Base-by-base conservation (phyloP, 139 green algal species). In the Chlorella ohadii region DNA sequence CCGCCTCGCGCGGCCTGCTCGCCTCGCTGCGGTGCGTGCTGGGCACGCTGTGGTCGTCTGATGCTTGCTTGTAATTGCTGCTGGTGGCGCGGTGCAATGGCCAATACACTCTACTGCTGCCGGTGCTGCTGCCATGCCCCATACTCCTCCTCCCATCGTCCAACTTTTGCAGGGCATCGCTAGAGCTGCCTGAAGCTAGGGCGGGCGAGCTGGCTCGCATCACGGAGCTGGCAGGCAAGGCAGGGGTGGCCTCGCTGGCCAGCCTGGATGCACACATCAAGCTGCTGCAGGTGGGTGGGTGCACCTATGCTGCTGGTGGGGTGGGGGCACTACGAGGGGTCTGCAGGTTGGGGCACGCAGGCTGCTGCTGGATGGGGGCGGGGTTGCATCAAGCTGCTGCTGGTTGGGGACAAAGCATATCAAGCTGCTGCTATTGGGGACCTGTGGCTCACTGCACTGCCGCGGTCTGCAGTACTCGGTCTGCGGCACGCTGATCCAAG, bases 241-340 rank as follows among this genome's bases (percentile, higher is more conserved):
- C 56, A 7, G 75, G 78, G 4, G 78, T 84, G 25, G 65, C 51
- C 31, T 86, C 75, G 31, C 72, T 90, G 38, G 87, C 78, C 56
- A 89, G 72, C n/a, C 72, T 92, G 61, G 82, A 92, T 41, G 80
- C 87, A 73, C 85, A 87, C 61, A 73, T 90, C 25, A 80, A 77
- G 78, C 85, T 93, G 86, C 84, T 93, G 73, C 71, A 81, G 81
- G 81, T 72, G 61, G 77, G 38, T 28, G 76, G 76, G 47, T 25
- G 51, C 4, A n/a, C n/a, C n/a, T n/a, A n/a, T n/a, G 20, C 13
- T 23, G 41, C 23, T 63, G 39, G 41, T 31, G 67, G 67, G n/a
- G n/a, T n/a, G n/a, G n/a, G n/a, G n/a, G 34, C 13, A 12, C 34
- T 6, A 39, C 23, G 67, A 34, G 34, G 34, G 17, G 19, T 1